Evolutionary conservation across 2,329 filamentous ascomycete species (phyloP), one percentile per base, ranked within the genome.

Genomic region (Calonectria pauciramosa): DNA sequence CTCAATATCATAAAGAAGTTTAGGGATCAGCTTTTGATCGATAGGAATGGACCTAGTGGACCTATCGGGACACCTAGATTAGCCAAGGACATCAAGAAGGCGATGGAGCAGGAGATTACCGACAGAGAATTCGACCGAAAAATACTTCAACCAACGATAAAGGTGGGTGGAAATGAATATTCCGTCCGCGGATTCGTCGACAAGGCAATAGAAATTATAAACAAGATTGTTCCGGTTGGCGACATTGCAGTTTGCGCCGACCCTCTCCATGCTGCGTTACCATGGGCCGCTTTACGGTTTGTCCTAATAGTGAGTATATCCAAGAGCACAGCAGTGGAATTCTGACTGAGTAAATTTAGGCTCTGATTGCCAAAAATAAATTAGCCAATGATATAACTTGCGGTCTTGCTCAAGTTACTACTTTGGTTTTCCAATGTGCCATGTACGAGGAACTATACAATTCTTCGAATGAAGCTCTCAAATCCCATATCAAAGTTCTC

Each of bases 231-330:
- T 3, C 23, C 18, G 18, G 32, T 70, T 26, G 73, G 64, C 8
- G 73, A 75, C 4, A 30, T 68, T 18, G 66, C 47, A 26, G 66
- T 68, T 8, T 38, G 23, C 14, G 63, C 63, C 51, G 73, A 75
- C n/a, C 70, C 70, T 10, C 13, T 70, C 13, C 59, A 75, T 63
- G 51, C 51, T 20, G 51, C 70, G 20, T 52, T 70, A 4, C 73
- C 73, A 30, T 75, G 70, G 66, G 70, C 70, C 10, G 52, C 60
- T 60, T 30, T 75, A 4, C 70, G 70, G 30, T 41, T 56, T 38
- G 28, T 75, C 23, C 20, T 72, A 8, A 10, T 47, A 3, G 68
- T 70, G 47, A 54, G 68, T 49, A 23, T 23, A 10, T 11, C 13
- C 11, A 10, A 18, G 11, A 26, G 9, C 13, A 28, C 3, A 9